phyloP scores from a whole-genome alignment of 2,329 filamentous ascomycete genomes.

The Neodidymelliopsis sp. region DNA sequence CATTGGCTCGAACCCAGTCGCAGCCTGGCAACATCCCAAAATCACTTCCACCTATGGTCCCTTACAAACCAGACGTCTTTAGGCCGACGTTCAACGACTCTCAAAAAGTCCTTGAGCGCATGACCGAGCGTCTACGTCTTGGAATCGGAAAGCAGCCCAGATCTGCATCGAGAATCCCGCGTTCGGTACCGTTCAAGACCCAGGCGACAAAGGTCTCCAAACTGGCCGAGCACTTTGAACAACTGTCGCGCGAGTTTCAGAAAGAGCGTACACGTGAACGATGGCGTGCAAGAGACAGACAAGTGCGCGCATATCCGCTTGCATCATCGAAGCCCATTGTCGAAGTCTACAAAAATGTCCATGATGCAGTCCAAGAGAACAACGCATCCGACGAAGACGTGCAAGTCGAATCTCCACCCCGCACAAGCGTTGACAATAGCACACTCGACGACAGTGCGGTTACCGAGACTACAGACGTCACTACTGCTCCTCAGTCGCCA shows the following conservation, averaged over 20 bases:
- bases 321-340: conserved; percentile 95
- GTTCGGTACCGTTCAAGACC: conserved; percentile 76
- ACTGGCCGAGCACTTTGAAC: conserved; percentile 95
- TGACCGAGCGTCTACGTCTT: conserved; percentile 75
- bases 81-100: conserved; percentile 46
- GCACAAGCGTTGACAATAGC: conserved; percentile 47
- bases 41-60: conserved; percentile 21
- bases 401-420: conserved; percentile 40
- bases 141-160: conserved; percentile 68
- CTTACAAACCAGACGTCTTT: conserved; percentile 27
- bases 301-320: conserved; percentile 83
- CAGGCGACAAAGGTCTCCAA: conserved; percentile 83
- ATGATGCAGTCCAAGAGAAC: conserved; percentile 87
- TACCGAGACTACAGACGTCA: conserved; percentile 44
- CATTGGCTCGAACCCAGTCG: conserved; percentile 45
- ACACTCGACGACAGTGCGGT: conserved; percentile 46
- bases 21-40: conserved; percentile 44
- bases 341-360: conserved; percentile 92
- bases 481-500: conserved; percentile 45
- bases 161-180: conserved; percentile 75
- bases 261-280: conserved; percentile 90
- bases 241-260: conserved; percentile 94
- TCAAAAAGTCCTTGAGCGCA: conserved; percentile 66
- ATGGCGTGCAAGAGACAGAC: conserved; percentile 77
- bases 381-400: conserved; percentile 71